Percentiles rank a stretch among this genome's conserved stretches.
Evolutionary conservation across 345 rosid species (phyloP).

Genomic region (Ceriops tagal): DNA sequence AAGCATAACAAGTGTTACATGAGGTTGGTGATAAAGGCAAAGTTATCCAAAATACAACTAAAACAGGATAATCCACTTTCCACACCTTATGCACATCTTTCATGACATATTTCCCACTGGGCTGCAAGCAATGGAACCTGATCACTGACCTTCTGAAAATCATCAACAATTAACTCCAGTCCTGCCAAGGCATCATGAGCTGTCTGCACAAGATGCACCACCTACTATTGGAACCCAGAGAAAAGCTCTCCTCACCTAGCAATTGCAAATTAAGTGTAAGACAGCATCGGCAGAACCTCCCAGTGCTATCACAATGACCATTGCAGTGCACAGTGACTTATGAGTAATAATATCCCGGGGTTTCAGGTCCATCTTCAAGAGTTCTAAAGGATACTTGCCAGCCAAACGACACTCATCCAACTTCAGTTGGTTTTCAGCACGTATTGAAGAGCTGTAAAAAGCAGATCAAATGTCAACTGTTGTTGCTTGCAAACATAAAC

Average conservation of each 20-base stretch:
- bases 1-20: background rate
- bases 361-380: conserved; percentile 83
- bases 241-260: conserved; percentile 52
- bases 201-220: conserved; percentile 2
- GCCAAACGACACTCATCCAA: conserved; percentile 90
- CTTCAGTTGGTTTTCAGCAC: conserved; percentile 91
- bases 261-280: conserved; percentile 88
- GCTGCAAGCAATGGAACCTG: conserved; percentile 92
- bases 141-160: conserved; percentile 95
- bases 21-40: background rate
- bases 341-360: conserved; percentile 86
- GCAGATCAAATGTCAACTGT: conserved; percentile 4
- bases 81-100: conserved; percentile 92
- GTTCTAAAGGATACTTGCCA: conserved; percentile 76
- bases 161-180: conserved; percentile 77
- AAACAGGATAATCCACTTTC: conserved; percentile 15
- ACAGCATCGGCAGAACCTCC: conserved; percentile 99
- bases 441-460: conserved; percentile 79
- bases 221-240: conserved; percentile 10
- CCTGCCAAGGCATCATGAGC: conserved; percentile 46
- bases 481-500: background rate
- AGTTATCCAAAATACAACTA: background rate
- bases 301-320: conserved; percentile 93
- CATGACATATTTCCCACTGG: conserved; percentile 98
- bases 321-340: conserved; percentile 80